Conservation (phyloP, 257 asterid genomes). For the Solanum bulbocastanum region DNA sequence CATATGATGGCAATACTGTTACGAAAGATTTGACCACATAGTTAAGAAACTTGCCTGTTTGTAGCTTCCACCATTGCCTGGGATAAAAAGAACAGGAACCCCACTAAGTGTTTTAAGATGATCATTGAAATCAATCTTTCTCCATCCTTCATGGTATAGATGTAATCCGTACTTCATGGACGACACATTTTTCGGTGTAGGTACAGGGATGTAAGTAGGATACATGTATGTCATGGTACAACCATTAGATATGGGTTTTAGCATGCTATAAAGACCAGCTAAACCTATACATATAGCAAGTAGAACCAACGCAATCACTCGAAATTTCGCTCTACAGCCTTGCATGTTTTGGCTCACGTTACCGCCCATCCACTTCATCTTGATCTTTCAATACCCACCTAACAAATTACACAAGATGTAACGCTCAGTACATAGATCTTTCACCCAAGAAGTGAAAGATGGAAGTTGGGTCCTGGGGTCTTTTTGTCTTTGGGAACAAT, state of each 20-base stretch:
- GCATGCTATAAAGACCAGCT: slow-evolving; percentile 44
- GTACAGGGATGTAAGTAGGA: slow-evolving; percentile 82
- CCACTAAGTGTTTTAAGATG: slow-evolving; percentile 69
- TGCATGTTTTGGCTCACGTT: slow-evolving; percentile 11
- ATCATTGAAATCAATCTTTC: slow-evolving; percentile 59
- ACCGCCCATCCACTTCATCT: not conserved
- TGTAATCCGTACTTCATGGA: slow-evolving; percentile 54
- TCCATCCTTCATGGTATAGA: slow-evolving; percentile 96
- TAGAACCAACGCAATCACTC: slow-evolving; percentile 38
- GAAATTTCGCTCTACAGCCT: slow-evolving; percentile 26
- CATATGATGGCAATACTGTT: not conserved
- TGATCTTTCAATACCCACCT: not conserved
- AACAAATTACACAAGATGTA: not conserved
- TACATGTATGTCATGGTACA: slow-evolving; percentile 98
- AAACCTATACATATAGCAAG: slow-evolving; percentile 47
- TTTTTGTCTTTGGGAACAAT: not conserved
- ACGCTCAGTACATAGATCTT: not conserved
- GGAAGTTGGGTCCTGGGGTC: not conserved
- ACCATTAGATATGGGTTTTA: slow-evolving; percentile 74
- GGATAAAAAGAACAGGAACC: slow-evolving; percentile 87
- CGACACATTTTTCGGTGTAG: slow-evolving; percentile 48
- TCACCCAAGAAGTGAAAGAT: not conserved
- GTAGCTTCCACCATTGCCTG: slow-evolving; percentile 99
- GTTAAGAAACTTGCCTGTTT: slow-evolving; percentile 63
- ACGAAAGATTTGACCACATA: not conserved